These are phyloP conservation scores for Batrachochytrium dendrobatidis DNA, from an alignment of 371 early-diverging fungal species.

Conservation along the genomic window DNA sequence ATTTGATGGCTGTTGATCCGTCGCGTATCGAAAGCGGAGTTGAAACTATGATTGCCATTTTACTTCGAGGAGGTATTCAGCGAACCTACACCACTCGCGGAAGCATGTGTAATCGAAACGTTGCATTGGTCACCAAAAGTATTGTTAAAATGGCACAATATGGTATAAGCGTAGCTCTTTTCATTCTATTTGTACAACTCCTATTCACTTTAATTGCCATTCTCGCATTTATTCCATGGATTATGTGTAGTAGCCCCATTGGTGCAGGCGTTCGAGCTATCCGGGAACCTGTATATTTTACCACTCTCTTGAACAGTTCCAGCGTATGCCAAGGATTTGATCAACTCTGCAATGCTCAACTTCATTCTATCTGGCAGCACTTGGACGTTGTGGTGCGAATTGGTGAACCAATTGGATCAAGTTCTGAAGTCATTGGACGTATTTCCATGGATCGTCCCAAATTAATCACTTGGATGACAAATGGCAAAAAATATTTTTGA, in stretches of 20 bases:
- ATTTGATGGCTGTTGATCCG: constrained; percentile 15
- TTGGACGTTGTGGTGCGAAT: constrained; percentile 19
- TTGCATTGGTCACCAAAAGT: constrained; percentile 2
- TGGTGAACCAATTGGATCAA: constrained; percentile 19
- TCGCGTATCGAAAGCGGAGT: constrained; percentile 16
- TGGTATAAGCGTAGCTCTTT: constrained; percentile 2
- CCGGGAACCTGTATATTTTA: constrained; percentile 10
- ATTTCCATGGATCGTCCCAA: constrained; percentile 1
- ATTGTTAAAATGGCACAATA: not conserved
- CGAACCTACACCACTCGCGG: constrained; percentile 17
- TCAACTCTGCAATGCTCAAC: constrained; percentile 1
- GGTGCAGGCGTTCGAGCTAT: constrained; percentile 4
- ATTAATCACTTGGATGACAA: not conserved
- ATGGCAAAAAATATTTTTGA: not conserved
- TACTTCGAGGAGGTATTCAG: constrained; percentile 20
- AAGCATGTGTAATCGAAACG: constrained; percentile 9
- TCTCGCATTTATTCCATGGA: not conserved
- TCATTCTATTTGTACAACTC: constrained; percentile 10
- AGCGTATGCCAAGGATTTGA: constrained; percentile 1
- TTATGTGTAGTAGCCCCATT: not conserved
- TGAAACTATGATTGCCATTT: constrained; percentile 15
- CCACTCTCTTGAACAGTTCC: constrained; percentile 3
- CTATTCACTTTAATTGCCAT: not conserved
- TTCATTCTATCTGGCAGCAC: constrained; percentile 16
- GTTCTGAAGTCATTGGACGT: not conserved